Evolutionary conservation across 306 rosid genomes (phyloP), one percentile per base, ranked within the genome.

Genomic region (Cotoneaster glaucophyllus): DNA sequence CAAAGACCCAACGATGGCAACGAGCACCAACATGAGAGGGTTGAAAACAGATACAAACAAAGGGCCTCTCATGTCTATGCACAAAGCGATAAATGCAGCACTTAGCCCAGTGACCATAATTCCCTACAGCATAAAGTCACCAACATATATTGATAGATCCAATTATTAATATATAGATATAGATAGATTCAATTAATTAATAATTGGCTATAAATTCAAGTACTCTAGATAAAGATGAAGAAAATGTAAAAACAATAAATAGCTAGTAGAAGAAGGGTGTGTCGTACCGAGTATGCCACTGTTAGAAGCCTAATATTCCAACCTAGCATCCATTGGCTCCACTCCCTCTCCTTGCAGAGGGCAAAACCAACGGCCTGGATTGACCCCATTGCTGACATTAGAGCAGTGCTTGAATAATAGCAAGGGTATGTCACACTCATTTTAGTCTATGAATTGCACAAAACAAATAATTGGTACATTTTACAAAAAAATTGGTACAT

Each of bases 351-450:
- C 5, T 29, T 4, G 21, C 75, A 77, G 11, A 82, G 17, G 22
- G 82, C 85, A 41, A 57, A 77, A 8, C 17, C 59, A n/a, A 67
- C 59, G 2, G 84, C 53, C 57, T 90, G 93, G 79, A 52, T 41
- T 82, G 85, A 15, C 62, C 89, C 95, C 78, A 82, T 39, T 21
- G 79, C 2, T 59, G 44, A 82, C 81, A 82, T 73, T 29, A 92
- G 43, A 13, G 93, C 91, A 11, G 96, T 74, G 81, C 93, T 88
- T 17, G 97, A 85, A 71, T 75, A 74, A 13, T 74, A 57, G 11
- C 90, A 82, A 6, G 96, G 92, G 61, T 87, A 91, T 67, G 54
- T 85, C 77, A 82, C 76, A 17, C 66, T 81, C 92, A 91, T 80
- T 81, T 89, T 93, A 8, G 89, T 75, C 97, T 91, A 76, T 75